Conservation (phyloP, 2,329 filamentous ascomycete genomes). For the Bipolaris zeicola region DNA sequence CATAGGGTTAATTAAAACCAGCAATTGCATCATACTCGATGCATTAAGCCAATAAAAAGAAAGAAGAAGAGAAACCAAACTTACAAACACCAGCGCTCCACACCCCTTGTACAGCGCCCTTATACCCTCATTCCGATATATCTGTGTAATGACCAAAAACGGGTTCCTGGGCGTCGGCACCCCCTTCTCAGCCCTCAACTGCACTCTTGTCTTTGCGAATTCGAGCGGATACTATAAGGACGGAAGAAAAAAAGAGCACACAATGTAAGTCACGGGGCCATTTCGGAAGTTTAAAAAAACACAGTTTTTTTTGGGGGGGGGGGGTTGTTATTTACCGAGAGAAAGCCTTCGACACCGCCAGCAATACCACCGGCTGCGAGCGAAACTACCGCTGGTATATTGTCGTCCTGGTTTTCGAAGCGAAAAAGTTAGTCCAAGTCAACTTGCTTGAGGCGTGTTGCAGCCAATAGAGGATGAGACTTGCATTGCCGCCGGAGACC, state of each 20-base stretch:
- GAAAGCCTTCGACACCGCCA: conserved; percentile 48
- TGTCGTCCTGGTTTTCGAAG: conserved; percentile 36
- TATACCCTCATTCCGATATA: conserved; percentile 62
- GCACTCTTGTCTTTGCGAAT: conserved; percentile 69
- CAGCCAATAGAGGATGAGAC: background rate
- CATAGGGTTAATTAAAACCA: background rate
- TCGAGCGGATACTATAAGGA: conserved; percentile 63
- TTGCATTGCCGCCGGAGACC: conserved; percentile 40
- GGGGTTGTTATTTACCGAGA: conserved; percentile 32
- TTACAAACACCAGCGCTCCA: conserved; percentile 60
- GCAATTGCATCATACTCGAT: background rate
- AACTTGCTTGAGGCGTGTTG: too few relatives aligned
- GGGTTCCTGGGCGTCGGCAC: conserved; percentile 60
- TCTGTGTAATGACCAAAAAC: conserved; percentile 61
- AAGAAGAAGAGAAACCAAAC: background rate
- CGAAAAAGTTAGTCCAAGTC: too few relatives aligned
- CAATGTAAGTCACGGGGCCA: conserved; percentile 15
- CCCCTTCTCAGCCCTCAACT: conserved; percentile 57
- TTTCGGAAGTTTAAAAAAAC: too few relatives aligned
- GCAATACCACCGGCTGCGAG: conserved; percentile 48
- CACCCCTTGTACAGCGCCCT: conserved; percentile 68
- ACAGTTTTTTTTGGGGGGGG: too few relatives aligned
- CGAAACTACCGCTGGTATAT: conserved; percentile 47
- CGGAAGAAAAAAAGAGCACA: background rate
- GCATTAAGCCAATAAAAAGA: background rate